These are phyloP conservation scores for Saccharum spontaneum DNA, from an alignment of 176 grass and related monocot genomes.

Conservation along the genomic window DNA sequence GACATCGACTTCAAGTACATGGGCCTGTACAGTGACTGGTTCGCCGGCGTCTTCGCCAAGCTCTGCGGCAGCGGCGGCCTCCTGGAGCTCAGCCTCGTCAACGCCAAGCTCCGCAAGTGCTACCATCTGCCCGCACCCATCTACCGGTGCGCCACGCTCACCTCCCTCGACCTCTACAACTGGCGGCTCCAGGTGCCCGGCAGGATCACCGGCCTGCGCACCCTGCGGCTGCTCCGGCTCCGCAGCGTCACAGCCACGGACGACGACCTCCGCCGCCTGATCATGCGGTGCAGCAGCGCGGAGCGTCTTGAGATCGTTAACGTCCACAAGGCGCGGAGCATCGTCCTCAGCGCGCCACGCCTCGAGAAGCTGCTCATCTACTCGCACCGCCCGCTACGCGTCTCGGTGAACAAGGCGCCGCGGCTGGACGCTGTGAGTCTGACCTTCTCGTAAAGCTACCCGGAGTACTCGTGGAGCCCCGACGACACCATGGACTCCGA, in stretches of 20 bases:
- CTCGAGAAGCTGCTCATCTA: neutral
- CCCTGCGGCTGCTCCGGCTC: neutral
- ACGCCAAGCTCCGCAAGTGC: too few relatives aligned
- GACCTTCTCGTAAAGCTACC: too few relatives aligned
- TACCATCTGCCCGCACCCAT: too few relatives aligned
- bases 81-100: too few relatives aligned
- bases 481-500: too few relatives aligned
- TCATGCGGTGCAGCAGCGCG: neutral
- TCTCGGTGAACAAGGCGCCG: too few relatives aligned
- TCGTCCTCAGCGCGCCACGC: neutral
- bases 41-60: neutral
- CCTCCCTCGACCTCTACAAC: too few relatives aligned
- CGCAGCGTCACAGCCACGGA: neutral
- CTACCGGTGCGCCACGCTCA: too few relatives aligned
- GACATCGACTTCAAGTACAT: neutral
- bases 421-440: too few relatives aligned
- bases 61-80: neutral
- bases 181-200: too few relatives aligned
- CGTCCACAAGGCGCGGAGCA: neutral
- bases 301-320: neutral
- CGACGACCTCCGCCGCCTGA: neutral
- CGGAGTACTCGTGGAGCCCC: too few relatives aligned
- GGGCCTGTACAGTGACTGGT: neutral
- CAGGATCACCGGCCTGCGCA: too few relatives aligned
- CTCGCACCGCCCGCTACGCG: neutral